phyloP scores from a whole-genome alignment of 2,329 filamentous ascomycete genomes.

The Sporothrix pseudoabietina region DNA sequence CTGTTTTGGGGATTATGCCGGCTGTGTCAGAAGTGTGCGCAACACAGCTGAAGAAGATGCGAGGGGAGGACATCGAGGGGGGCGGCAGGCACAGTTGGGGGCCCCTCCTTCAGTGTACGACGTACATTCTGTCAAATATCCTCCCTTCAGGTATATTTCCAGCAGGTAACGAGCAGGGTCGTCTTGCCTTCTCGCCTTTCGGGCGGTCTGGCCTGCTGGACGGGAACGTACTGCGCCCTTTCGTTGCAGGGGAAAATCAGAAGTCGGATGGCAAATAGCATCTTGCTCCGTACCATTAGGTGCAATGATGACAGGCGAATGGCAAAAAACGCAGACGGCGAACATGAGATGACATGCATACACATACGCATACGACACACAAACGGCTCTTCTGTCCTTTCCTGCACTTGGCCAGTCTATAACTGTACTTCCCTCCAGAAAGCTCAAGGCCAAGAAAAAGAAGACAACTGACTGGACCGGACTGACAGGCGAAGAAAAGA shows the following conservation, averaged over 20 bases:
- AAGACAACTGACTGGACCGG: background rate
- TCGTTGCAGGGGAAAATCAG: background rate
- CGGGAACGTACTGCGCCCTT: background rate
- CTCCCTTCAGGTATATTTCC: background rate
- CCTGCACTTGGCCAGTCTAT: background rate
- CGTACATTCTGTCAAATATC: background rate
- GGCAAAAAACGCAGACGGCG: background rate
- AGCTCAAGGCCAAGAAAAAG: background rate
- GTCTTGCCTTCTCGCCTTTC: background rate
- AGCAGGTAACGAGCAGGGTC: background rate
- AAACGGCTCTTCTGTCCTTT: background rate
- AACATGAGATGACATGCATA: conserved; percentile 10
- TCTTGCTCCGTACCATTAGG: background rate
- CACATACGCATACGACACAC: background rate
- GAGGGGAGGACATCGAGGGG: background rate
- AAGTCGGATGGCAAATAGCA: background rate
- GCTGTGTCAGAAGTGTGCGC: conserved; percentile 2
- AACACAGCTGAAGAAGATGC: conserved; percentile 2
- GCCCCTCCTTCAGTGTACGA: background rate
- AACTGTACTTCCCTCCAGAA: background rate
- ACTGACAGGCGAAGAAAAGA: background rate
- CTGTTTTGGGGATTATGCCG: background rate
- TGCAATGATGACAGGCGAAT: background rate
- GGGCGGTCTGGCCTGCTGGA: background rate
- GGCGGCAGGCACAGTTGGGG: background rate